Base-by-base conservation (phyloP, 768 basidiomycete species). In the Harrya chromipes region DNA sequence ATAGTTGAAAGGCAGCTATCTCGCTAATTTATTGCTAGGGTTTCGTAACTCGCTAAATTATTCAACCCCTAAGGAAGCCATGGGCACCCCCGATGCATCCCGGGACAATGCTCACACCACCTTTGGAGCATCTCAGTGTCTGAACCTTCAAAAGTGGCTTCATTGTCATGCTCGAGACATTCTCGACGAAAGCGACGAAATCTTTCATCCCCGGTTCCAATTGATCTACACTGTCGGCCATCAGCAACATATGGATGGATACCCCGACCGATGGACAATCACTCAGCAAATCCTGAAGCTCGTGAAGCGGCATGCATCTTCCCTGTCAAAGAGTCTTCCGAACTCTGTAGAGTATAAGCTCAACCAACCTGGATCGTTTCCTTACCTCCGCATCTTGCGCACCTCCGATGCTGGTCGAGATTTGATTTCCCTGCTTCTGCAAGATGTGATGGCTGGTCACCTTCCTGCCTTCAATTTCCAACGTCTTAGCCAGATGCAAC, bases 181-280 rank as follows among this genome's bases (percentile, higher is more conserved):
- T 6, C 40, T 64, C 1, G 62, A 63, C 14, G 62, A 65, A 29
- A 57, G 60, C n/a, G 62, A 63, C 17, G 62, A 57, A 27, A 54
- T 55, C 17, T 56, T 73, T 17, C 63, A 66, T 6, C 49, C 59
- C 23, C 63, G 63, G 6, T 70, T 65, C 26, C 69, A 73, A 24
- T 39, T 72, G 7, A 49, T 73, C 3, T 73, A 72, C 23, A 62
- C 70, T 0, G 45, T 62, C 3, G 70, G 72, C 12, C 11, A 40
- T 1, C 63, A 60, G 38, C 50, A 21, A n/a, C 48, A 53, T 2
- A 29, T 73, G 4, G 53, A 72, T 14, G 66, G 62, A 3, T 55
- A 49, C n/a, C 69, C 69, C 0, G 58, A 70, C n/a, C 56, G 70
- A 31, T 71, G 70, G 70, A 50, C 48, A 0, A 65, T 55, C 1